Evolutionary conservation across 1,284 basidiomycete species (phyloP).

Genomic region (Ustilago loliicola): DNA sequence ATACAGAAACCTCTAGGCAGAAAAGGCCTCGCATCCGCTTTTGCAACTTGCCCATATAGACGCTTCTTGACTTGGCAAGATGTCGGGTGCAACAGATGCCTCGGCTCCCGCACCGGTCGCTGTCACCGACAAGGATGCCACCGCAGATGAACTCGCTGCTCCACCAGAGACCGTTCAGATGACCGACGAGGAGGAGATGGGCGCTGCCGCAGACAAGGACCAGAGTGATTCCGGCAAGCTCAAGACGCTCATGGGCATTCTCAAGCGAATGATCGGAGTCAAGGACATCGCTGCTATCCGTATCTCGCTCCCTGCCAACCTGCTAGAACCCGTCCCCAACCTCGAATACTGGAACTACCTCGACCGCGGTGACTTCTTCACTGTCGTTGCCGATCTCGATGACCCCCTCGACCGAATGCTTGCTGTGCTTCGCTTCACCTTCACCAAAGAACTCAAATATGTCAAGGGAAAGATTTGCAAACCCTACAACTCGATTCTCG

Average conservation of each 20-base stretch:
- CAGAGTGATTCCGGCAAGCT: slow-evolving; percentile 65
- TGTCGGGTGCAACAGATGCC: slow-evolving; percentile 32
- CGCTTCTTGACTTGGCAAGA: slow-evolving; percentile 2
- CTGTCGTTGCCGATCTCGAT: slow-evolving; percentile 85
- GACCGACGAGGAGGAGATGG: slow-evolving; percentile 63
- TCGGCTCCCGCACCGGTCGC: slow-evolving; percentile 24
- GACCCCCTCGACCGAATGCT: slow-evolving; percentile 94
- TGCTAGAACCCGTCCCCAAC: slow-evolving; percentile 67
- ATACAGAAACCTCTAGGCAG: neutral
- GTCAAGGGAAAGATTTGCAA: slow-evolving; percentile 88
- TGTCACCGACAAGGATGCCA: slow-evolving; percentile 47
- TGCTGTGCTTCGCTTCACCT: slow-evolving; percentile 86
- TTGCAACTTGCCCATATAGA: too few species aligned
- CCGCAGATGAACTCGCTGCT: slow-evolving; percentile 54
- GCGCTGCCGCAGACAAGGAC: slow-evolving; percentile 60
- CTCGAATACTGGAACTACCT: slow-evolving; percentile 79
- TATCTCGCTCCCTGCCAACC: slow-evolving; percentile 67
- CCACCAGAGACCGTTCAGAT: slow-evolving; percentile 61
- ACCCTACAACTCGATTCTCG: slow-evolving; percentile 77
- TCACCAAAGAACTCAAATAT: slow-evolving; percentile 93
- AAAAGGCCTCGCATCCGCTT: neutral
- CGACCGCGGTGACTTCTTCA: slow-evolving; percentile 90
- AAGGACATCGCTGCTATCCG: slow-evolving; percentile 68
- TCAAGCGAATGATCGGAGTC: slow-evolving; percentile 68
- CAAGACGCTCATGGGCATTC: slow-evolving; percentile 64